A percentile compares a stretch with the other conserved stretches of the same genome.
Evolutionary conservation across 371 early-diverging fungal genomes (phyloP).

Genomic region (Phascolomyces articulosus): DNA sequence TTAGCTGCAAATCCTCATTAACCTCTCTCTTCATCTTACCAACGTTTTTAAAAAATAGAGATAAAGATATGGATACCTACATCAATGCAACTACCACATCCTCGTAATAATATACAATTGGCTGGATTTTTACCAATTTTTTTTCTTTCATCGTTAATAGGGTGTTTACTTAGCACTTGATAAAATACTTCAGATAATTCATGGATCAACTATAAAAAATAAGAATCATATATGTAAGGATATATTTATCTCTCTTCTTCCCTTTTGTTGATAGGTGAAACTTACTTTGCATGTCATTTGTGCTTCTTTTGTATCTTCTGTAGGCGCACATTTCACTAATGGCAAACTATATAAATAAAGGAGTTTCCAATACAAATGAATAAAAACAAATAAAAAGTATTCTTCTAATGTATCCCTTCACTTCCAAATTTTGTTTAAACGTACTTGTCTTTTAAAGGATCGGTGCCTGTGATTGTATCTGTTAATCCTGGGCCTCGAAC

Average conservation of each 20-base stretch:
- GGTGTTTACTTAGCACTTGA: conserved; percentile 33
- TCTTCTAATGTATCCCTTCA: too few species aligned
- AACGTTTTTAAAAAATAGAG: too few species aligned
- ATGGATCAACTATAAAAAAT: conserved; percentile 39
- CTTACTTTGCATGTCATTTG: conserved; percentile 45
- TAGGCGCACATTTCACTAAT: conserved; percentile 42
- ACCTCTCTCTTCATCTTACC: not conserved
- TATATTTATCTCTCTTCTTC: too few species aligned
- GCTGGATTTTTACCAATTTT: conserved; percentile 42
- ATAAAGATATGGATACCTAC: conserved; percentile 5
- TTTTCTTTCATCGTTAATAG: conserved; percentile 40
- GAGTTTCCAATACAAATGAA: too few species aligned
- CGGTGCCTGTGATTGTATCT: conserved; percentile 56
- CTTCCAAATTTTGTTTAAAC: too few species aligned
- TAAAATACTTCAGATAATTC: conserved; percentile 43
- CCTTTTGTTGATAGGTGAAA: not conserved
- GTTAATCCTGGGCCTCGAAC: conserved; percentile 51
- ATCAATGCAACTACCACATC: conserved; percentile 48
- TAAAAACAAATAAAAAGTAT: too few species aligned
- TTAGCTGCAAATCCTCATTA: not conserved
- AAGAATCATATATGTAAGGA: not conserved
- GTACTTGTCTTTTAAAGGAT: conserved; percentile 57
- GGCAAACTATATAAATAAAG: conserved; percentile 29
- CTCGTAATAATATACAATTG: conserved; percentile 54
- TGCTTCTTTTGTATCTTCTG: conserved; percentile 35